phyloP scores from a whole-genome alignment of 495 filamentous ascomycete species.

The Podospora tetraspora region DNA sequence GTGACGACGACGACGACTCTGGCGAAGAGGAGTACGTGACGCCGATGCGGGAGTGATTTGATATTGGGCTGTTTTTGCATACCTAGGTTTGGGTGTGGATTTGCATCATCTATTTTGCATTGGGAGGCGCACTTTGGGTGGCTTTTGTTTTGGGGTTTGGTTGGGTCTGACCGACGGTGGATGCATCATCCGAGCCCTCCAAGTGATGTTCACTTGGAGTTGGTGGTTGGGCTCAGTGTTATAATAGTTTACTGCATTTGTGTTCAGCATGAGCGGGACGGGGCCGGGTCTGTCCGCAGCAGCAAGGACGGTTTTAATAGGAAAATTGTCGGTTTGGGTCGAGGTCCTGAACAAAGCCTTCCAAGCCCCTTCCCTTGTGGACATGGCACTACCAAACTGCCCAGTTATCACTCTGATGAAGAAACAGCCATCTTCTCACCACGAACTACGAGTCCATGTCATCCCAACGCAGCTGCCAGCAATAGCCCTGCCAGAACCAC shows the following conservation, averaged over 20 bases:
- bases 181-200: background rate
- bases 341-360: no score
- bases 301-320: background rate
- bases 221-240: background rate
- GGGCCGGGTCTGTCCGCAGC: background rate
- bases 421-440: no score
- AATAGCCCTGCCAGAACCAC: no score
- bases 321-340: background rate
- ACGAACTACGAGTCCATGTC: no score
- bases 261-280: background rate
- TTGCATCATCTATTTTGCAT: background rate
- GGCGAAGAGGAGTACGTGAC: constrained; percentile 1
- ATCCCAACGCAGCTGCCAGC: no score
- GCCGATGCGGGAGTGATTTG: background rate
- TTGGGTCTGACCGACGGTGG: background rate
- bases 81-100: background rate
- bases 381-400: no score
- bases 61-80: background rate
- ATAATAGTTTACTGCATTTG: background rate
- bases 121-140: background rate
- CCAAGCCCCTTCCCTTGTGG: no score
- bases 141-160: constrained; percentile 6
- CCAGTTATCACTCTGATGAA: no score
- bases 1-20: constrained; percentile 20
- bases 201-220: background rate